These are phyloP conservation scores for Phytophthora lateralis DNA, from an alignment of 352 stramenopile genomes.

Conservation along the genomic window DNA sequence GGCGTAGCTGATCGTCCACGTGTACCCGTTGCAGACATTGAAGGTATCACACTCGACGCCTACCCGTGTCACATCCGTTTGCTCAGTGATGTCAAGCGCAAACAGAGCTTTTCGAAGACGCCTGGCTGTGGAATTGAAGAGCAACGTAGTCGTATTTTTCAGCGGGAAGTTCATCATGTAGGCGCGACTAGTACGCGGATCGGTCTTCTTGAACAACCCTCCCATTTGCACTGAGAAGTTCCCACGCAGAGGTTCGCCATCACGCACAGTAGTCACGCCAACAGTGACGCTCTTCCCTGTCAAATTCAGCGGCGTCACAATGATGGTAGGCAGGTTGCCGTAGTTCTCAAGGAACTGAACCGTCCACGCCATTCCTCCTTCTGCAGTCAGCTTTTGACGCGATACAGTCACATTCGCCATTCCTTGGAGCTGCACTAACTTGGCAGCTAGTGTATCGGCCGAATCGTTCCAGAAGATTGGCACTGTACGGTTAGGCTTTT, in stretches of 20 bases:
- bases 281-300: constrained; percentile 49
- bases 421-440: constrained; percentile 52
- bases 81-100: constrained; percentile 47
- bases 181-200: constrained; percentile 45
- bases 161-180: constrained; percentile 45
- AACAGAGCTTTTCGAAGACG: constrained; percentile 44
- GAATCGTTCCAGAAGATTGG: constrained; percentile 65
- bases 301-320: constrained; percentile 51
- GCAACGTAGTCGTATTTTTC: constrained; percentile 49
- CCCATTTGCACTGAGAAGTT: constrained; percentile 62
- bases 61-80: constrained; percentile 36
- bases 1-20: constrained; percentile 66
- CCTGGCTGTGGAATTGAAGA: constrained; percentile 43
- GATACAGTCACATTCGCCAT: constrained; percentile 57
- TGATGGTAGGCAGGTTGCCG: constrained; percentile 50
- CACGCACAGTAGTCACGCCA: constrained; percentile 38
- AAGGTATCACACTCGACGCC: constrained; percentile 66
- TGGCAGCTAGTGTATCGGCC: constrained; percentile 23
- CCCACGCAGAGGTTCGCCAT: constrained; percentile 59
- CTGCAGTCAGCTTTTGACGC: constrained; percentile 41
- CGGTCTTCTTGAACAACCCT: constrained; percentile 56
- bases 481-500: constrained; percentile 25
- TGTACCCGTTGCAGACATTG: constrained; percentile 66
- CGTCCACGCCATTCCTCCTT: constrained; percentile 70
- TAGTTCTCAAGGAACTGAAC: constrained; percentile 72